Conservation (phyloP, 2,329 filamentous ascomycete species). For the Amauroascus verrucosus region DNA sequence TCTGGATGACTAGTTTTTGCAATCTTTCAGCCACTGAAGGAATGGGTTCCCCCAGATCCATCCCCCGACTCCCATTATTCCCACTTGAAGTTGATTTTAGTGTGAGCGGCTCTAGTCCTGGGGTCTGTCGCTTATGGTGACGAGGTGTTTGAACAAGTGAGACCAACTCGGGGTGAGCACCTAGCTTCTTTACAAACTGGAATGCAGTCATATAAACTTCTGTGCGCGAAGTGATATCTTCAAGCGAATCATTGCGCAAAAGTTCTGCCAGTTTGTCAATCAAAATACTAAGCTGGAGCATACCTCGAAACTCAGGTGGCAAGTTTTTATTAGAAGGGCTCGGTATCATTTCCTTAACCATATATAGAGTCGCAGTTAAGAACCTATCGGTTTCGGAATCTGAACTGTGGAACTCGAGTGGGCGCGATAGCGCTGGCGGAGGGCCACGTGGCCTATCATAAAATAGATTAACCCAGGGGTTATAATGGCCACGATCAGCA, state of each 20-base stretch:
- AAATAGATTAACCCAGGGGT: slow-evolving; percentile 9
- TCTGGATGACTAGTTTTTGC: slow-evolving; percentile 25
- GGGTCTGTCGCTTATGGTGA: slow-evolving; percentile 24
- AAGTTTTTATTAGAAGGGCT: slow-evolving; percentile 18
- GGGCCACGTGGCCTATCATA: slow-evolving; percentile 6
- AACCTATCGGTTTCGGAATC: slow-evolving; percentile 21
- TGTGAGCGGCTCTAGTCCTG: slow-evolving; percentile 28
- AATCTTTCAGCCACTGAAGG: slow-evolving; percentile 18
- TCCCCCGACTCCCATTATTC: not conserved
- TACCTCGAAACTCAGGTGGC: slow-evolving; percentile 22
- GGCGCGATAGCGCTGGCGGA: not conserved
- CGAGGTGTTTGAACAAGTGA: slow-evolving; percentile 28
- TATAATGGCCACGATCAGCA: slow-evolving; percentile 3
- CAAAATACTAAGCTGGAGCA: slow-evolving; percentile 30
- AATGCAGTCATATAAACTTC: slow-evolving; percentile 33
- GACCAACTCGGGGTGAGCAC: slow-evolving; percentile 24
- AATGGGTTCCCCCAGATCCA: slow-evolving; percentile 13
- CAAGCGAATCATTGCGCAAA: slow-evolving; percentile 34
- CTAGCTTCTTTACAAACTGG: slow-evolving; percentile 32
- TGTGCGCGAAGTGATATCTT: slow-evolving; percentile 27
- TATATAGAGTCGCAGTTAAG: slow-evolving; percentile 22
- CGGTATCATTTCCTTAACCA: slow-evolving; percentile 12
- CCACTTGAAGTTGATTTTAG: not conserved
- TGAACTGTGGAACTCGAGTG: slow-evolving; percentile 10
- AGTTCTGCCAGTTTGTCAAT: slow-evolving; percentile 32